These are phyloP conservation scores for Podila epicladia DNA, from an alignment of 192 early-diverging fungal species.

Conservation along the genomic window DNA sequence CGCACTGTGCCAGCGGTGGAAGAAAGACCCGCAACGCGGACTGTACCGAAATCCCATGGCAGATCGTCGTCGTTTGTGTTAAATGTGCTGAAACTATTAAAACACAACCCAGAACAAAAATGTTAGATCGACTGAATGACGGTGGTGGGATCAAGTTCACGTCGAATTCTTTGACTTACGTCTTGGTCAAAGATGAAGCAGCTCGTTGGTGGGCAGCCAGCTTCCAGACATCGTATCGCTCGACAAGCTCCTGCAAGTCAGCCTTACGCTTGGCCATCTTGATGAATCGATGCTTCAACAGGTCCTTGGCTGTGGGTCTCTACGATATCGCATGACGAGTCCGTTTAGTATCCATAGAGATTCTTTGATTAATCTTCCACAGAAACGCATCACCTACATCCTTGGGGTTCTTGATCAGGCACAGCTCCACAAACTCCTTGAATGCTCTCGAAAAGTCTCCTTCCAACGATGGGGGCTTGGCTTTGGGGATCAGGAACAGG, in stretches of 20 bases:
- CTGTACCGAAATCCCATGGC: slow-evolving; percentile 48
- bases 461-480: slow-evolving; percentile 86
- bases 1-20: slow-evolving; percentile 29
- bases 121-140: not conserved
- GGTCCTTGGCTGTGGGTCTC: slow-evolving; percentile 89
- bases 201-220: slow-evolving; percentile 54
- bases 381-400: slow-evolving; percentile 56
- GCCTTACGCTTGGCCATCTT: slow-evolving; percentile 82
- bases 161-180: slow-evolving; percentile 9
- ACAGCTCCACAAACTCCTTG: slow-evolving; percentile 90
- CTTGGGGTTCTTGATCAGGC: slow-evolving; percentile 88
- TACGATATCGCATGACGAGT: slow-evolving; percentile 19
- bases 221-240: slow-evolving; percentile 84
- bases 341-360: not conserved
- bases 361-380: not conserved
- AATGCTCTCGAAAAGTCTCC: slow-evolving; percentile 83
- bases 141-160: not conserved
- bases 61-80: slow-evolving; percentile 47
- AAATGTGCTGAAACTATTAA: slow-evolving; percentile 39
- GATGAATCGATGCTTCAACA: slow-evolving; percentile 92
- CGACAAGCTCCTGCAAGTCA: slow-evolving; percentile 85
- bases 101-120: not conserved
- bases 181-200: slow-evolving; percentile 43
- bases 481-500: slow-evolving; percentile 92
- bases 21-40: slow-evolving; percentile 29